A percentile compares a stretch with the other conserved stretches of the same genome.
These are phyloP conservation scores for Naganishia sp. DNA, from an alignment of 1,284 basidiomycete species.

Conservation along the genomic window DNA sequence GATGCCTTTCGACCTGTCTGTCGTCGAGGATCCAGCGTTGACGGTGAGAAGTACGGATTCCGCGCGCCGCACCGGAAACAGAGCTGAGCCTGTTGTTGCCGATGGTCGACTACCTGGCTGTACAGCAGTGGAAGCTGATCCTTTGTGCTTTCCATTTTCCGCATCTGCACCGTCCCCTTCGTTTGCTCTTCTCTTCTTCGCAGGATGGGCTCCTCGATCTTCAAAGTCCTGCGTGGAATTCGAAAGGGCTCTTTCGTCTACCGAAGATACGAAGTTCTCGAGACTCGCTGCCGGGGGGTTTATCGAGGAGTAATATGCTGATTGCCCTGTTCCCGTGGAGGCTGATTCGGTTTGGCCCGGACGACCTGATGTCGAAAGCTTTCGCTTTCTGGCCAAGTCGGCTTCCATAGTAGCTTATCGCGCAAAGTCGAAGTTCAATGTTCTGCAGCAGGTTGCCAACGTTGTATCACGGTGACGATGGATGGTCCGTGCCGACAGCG, in stretches of 20 bases:
- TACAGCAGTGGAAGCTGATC: background rate
- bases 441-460: too few species aligned
- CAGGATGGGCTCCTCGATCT: background rate
- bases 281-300: slow-evolving; percentile 13
- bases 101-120: background rate
- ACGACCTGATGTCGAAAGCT: slow-evolving; percentile 16
- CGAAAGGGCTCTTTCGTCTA: slow-evolving; percentile 2
- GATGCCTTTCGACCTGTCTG: background rate
- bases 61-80: slow-evolving; percentile 18
- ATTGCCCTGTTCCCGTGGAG: background rate
- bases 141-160: slow-evolving; percentile 1
- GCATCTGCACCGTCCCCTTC: background rate
- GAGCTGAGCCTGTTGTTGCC: background rate
- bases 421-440: background rate
- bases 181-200: slow-evolving; percentile 17
- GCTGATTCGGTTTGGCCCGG: background rate
- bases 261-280: slow-evolving; percentile 22
- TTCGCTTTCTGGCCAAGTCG: slow-evolving; percentile 23
- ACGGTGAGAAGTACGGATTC: background rate
- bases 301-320: slow-evolving; percentile 11
- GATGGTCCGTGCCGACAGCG: too few species aligned
- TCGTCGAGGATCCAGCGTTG: background rate
- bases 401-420: slow-evolving; percentile 16
- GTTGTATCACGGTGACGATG: too few species aligned
- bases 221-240: background rate